These are phyloP conservation scores for Proliferodiscus dingleyae DNA, from an alignment of 2,329 filamentous ascomycete genomes.

Conservation along the genomic window DNA sequence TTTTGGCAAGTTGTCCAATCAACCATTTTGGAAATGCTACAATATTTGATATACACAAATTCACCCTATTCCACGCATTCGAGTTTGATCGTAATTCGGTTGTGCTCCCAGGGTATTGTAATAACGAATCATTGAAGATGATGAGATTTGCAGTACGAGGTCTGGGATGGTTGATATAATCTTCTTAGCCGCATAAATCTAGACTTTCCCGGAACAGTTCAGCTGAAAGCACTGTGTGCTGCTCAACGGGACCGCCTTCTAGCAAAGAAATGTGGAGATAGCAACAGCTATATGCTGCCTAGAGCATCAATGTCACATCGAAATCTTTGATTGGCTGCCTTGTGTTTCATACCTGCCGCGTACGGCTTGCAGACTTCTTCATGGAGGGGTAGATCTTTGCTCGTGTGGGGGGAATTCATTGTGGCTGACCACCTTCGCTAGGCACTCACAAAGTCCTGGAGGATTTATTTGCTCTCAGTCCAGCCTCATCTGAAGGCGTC, in stretches of 20 bases:
- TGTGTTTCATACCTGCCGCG: background rate
- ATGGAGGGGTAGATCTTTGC: background rate
- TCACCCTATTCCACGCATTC: too few species aligned
- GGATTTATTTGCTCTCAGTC: background rate
- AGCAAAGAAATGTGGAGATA: background rate
- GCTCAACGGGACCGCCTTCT: background rate
- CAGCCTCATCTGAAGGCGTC: background rate
- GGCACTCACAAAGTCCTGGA: background rate
- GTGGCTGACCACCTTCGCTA: background rate
- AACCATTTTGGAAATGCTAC: background rate
- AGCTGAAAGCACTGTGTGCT: background rate
- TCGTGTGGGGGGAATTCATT: background rate
- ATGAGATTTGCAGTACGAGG: background rate
- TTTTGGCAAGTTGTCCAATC: slow-evolving; percentile 1
- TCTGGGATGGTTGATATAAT: background rate
- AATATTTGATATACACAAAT: background rate
- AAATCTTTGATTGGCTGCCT: background rate
- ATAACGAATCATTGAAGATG: background rate
- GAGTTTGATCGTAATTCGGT: background rate
- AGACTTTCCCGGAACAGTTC: background rate
- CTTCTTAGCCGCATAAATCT: background rate
- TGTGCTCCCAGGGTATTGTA: background rate
- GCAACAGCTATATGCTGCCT: background rate
- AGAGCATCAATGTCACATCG: background rate
- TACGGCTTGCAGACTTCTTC: background rate